Evolutionary conservation across 2,329 filamentous ascomycete genomes (phyloP), one percentile per base, ranked within the genome.

Genomic region (Dactylellina haptotyla): DNA sequence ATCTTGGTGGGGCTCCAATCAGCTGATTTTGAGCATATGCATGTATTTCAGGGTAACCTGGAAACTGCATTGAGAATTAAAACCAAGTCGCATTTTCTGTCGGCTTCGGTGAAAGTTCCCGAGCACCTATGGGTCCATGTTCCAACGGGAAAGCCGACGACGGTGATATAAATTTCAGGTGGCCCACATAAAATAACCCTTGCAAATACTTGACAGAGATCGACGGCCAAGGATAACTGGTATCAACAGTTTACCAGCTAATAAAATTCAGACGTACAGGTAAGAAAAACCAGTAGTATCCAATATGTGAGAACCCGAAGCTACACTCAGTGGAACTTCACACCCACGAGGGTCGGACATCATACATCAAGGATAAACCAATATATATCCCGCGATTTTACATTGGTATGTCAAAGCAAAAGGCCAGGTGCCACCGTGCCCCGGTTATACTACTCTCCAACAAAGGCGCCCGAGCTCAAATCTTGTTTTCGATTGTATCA

Each of bases 201-300:
- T 28, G 45, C 20, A 46, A 9, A 25, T 32, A 10, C 16, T 43
- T 20, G 12, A 51, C 64, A 54, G 64, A n/a, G n/a, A 69, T 69
- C 54, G 54, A 69, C 64, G 64, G 64, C 64, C 64, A 69, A 54
- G 64, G 61, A 59, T 69, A 69, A 45, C 51, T 41, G 58, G 62
- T 43, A 28, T 20, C 9, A 25, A 9, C 20, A 10, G n/a, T 26
- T 18, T 32, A 23, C 28, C 12, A 16, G 25, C 18, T 53, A 34
- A 41, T 41, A 39, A 23, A 23, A 30, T 43, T 46, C 45, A 59
- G 43, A 59, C 53, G 51, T 67, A 43, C 63, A 59, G 16, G 54
- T 50, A 50, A 59, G 54, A 51, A 32, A 46, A 9, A 20, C 39
- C 23, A 32, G 25, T n/a, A 18, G 16, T 34, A 50, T 2, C n/a